These are phyloP conservation scores for Proliferodiscus dingleyae DNA, from an alignment of 2,329 filamentous ascomycete genomes.

Conservation along the genomic window DNA sequence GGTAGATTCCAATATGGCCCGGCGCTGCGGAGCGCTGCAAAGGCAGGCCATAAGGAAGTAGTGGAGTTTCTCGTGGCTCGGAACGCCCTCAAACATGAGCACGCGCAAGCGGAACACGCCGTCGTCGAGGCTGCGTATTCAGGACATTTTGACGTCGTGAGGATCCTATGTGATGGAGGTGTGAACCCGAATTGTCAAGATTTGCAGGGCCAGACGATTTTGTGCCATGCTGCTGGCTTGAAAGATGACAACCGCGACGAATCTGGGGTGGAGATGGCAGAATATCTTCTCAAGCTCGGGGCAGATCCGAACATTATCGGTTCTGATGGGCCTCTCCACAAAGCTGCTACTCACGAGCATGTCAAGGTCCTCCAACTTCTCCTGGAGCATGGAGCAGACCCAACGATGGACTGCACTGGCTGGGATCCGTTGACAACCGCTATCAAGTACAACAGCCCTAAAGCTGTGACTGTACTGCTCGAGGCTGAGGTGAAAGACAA, in stretches of 20 bases:
- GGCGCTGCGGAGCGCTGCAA: slow-evolving; percentile 9
- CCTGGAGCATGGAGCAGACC: slow-evolving; percentile 14
- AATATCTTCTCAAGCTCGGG: slow-evolving; percentile 11
- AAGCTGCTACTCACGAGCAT: slow-evolving; percentile 9
- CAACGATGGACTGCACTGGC: neutral
- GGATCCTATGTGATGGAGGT: slow-evolving; percentile 7
- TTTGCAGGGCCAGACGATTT: slow-evolving; percentile 5
- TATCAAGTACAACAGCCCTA: slow-evolving; percentile 9
- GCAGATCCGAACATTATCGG: slow-evolving; percentile 13
- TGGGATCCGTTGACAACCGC: slow-evolving; percentile 5
- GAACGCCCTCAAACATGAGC: slow-evolving; percentile 11
- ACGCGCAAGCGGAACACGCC: slow-evolving; percentile 8
- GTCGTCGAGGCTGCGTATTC: slow-evolving; percentile 9
- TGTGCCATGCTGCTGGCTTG: slow-evolving; percentile 10
- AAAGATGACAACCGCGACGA: neutral
- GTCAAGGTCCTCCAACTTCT: slow-evolving; percentile 8
- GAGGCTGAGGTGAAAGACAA: slow-evolving; percentile 1
- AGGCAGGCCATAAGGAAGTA: slow-evolving; percentile 11
- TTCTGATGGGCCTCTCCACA: slow-evolving; percentile 7
- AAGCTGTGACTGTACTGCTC: slow-evolving; percentile 6
- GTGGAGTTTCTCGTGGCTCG: slow-evolving; percentile 18
- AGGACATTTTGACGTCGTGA: slow-evolving; percentile 14
- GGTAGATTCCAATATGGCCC: slow-evolving; percentile 7
- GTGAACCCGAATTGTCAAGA: slow-evolving; percentile 7
- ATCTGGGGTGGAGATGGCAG: slow-evolving; percentile 8